Evolutionary conservation across 352 stramenopile species (phyloP).

Genomic region (Pythium brassicae): DNA sequence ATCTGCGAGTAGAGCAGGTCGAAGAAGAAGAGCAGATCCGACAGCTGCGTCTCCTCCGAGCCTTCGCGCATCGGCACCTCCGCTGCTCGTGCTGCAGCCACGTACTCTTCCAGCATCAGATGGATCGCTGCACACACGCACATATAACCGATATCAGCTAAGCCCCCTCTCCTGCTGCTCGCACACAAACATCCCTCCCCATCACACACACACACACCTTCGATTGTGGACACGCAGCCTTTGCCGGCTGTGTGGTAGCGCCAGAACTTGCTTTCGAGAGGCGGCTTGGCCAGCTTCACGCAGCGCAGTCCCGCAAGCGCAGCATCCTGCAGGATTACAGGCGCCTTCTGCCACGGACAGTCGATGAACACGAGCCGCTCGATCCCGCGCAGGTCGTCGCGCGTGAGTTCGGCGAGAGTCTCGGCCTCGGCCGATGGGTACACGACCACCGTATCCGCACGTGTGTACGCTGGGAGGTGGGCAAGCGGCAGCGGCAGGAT

Average conservation of each 20-base stretch:
- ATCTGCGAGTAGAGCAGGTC: conserved; percentile 72
- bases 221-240: conserved; percentile 86
- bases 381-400: conserved; percentile 51
- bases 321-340: conserved; percentile 59
- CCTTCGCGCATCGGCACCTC: conserved; percentile 28
- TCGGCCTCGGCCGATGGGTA: conserved; percentile 74
- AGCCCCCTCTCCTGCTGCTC: too few species aligned
- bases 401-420: conserved; percentile 53
- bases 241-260: conserved; percentile 82
- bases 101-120: conserved; percentile 78
- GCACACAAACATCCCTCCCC: background rate
- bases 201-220: conserved; percentile 46
- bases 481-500: conserved; percentile 62
- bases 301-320: conserved; percentile 52
- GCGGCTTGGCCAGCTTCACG: conserved; percentile 75
- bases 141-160: background rate
- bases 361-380: conserved; percentile 85
- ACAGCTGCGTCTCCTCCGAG: conserved; percentile 31
- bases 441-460: conserved; percentile 62
- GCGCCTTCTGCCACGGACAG: conserved; percentile 83
- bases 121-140: conserved; percentile 56
- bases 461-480: conserved; percentile 36
- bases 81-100: conserved; percentile 29
- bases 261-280: conserved; percentile 84
- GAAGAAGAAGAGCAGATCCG: conserved; percentile 83